phyloP scores from a whole-genome alignment of 305 asterid genomes.

The Stenogyne calaminthoides region DNA sequence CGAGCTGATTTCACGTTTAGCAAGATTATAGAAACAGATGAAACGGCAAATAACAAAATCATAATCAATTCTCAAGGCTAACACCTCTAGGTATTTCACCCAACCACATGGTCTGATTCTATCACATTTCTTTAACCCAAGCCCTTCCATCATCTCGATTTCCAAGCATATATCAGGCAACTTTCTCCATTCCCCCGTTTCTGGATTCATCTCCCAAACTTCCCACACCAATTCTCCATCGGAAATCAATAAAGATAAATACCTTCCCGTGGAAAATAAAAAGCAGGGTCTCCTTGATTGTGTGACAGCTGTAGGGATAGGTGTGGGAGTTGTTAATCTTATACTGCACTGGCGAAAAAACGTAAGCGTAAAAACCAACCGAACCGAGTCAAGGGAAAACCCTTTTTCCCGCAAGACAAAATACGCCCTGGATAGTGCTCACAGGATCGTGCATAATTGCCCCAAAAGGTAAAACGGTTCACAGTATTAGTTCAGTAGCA shows the following conservation, averaged over 20 bases:
- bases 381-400: no score
- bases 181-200: constrained; percentile 10
- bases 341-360: no score
- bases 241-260: not conserved
- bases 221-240: not conserved
- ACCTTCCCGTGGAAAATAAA: not conserved
- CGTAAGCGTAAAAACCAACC: no score
- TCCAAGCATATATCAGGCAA: not conserved
- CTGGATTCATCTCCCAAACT: constrained; percentile 13
- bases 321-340: no score
- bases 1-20: not conserved
- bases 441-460: no score
- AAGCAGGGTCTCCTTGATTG: no score
- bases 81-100: not conserved
- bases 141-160: not conserved
- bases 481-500: no score
- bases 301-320: not conserved
- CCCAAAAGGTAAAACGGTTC: no score
- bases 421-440: no score
- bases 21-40: not conserved
- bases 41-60: no score
- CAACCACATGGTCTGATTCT: not conserved
- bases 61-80: not conserved
- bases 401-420: no score
- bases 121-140: not conserved